Evolutionary conservation across 2,329 filamentous ascomycete species (phyloP), one percentile per base, ranked within the genome.

Genomic region (Diaporthe sp.): DNA sequence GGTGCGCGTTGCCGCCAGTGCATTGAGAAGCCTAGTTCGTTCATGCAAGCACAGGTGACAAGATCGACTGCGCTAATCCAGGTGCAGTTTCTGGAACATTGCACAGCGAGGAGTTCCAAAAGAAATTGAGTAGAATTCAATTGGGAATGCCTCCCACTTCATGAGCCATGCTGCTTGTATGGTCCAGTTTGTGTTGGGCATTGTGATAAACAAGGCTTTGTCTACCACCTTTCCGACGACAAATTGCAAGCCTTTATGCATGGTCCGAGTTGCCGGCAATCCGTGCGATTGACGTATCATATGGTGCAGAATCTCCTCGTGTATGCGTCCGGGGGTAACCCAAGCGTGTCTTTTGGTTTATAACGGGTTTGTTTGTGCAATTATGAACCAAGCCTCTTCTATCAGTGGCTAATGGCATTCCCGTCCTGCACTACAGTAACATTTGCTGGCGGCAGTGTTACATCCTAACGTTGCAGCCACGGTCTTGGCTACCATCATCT

Each of bases 401-500:
- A 25, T 15, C 45, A 38, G 13, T 25, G 30, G 30, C 30, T 35
- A 38, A 22, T 25, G 19, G 10, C 6, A 15, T 25, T 2, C 8
- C 40, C 12, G 28, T 15, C 4, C 45, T 9, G 30, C 45, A 35
- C 12, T 17, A 45, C 30, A 19, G 64, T 52, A 35, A 10, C 45
- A 67, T 38, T 33, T 28, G n/a, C 28, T 25, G 30, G 45, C 45
- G 7, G 30, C 45, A 52, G 64, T 68, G 61, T 68, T 68, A 35
- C 45, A 68, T 68, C 33, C 47, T 28, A 30, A 25, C 30, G 64
- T 68, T 40, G 45, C 64, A 54, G 9, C 45, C 17, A 54, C 1
- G 15, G 45, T 28, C 64, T 68, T 68, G 64, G 64, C 64, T 68
- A 35, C 64, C 64, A 54, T 54, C 47, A 9, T 33, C 33, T 19